phyloP scores from a whole-genome alignment of 139 green algal genomes.

The Coelastrella sp. region DNA sequence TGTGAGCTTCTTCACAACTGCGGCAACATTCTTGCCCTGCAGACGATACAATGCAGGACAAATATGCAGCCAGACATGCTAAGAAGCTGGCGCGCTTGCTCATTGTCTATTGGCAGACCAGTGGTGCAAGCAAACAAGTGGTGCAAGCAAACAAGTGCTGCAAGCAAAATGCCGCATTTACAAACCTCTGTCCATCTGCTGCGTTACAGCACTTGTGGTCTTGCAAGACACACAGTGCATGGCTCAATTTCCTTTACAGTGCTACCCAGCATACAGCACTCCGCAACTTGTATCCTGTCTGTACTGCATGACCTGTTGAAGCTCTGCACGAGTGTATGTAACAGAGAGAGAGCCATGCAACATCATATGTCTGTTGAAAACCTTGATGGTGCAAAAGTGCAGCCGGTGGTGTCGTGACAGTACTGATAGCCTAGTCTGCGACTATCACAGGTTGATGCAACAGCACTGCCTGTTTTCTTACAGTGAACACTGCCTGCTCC shows the following conservation, averaged over 20 bases:
- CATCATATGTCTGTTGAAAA: not conserved
- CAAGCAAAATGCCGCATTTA: not conserved
- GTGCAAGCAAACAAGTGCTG: not conserved
- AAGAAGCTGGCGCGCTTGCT: not conserved
- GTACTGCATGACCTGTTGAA: not conserved
- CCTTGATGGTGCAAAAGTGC: not conserved
- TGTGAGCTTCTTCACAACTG: slow-evolving; percentile 63
- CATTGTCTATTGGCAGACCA: not conserved
- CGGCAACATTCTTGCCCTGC: slow-evolving; percentile 66
- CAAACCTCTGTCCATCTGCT: not conserved
- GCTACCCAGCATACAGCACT: not conserved
- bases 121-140: not conserved
- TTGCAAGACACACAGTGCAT: not conserved
- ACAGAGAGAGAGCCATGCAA: too few species aligned
- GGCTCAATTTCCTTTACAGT: too few species aligned
- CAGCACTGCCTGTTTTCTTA: not conserved
- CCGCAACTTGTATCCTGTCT: too few species aligned
- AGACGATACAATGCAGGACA: not conserved
- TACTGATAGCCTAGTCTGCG: not conserved
- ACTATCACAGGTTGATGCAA: not conserved
- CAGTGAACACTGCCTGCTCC: slow-evolving; percentile 63
- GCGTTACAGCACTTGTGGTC: not conserved
- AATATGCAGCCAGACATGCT: not conserved
- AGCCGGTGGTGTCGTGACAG: not conserved
- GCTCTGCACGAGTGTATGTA: not conserved